Conservation (phyloP, 2,329 filamentous ascomycete genomes). For the Trichoderma sp. region DNA sequence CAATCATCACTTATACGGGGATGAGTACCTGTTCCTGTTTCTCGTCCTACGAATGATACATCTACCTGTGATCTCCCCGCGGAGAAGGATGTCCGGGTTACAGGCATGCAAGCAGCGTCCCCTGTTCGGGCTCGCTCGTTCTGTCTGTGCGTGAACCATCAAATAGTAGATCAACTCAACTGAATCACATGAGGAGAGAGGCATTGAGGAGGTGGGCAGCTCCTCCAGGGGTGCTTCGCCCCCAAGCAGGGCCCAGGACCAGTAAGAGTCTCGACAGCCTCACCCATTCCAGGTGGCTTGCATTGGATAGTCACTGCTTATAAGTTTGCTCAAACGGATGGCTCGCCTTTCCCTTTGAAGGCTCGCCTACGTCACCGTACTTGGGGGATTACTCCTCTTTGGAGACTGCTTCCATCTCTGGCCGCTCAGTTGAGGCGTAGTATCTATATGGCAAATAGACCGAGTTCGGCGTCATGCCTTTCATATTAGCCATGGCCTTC, state of each 20-base stretch:
- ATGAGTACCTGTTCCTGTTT: neutral
- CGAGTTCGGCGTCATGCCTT: too few species aligned
- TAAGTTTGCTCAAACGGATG: neutral
- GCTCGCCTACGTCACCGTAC: neutral
- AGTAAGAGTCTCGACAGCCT: neutral
- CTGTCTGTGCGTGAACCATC: neutral
- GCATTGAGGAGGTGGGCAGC: neutral
- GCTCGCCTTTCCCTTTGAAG: neutral
- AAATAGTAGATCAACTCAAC: neutral
- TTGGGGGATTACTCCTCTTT: neutral
- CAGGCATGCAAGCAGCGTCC: neutral
- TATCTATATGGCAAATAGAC: neutral
- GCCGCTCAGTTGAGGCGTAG: neutral
- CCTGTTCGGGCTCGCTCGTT: neutral
- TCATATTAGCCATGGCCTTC: neutral
- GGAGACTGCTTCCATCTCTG: neutral
- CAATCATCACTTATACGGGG: neutral
- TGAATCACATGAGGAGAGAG: neutral
- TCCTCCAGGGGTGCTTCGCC: neutral
- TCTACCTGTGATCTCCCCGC: neutral
- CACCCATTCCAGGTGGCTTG: neutral
- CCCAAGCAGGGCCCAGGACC: conserved; percentile 1
- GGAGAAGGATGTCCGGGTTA: neutral
- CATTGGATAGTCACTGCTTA: conserved; percentile 8
- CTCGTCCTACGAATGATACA: neutral